These are phyloP conservation scores for Spongospora subterranea DNA, from an alignment of 208 protist genomes.

Conservation along the genomic window DNA sequence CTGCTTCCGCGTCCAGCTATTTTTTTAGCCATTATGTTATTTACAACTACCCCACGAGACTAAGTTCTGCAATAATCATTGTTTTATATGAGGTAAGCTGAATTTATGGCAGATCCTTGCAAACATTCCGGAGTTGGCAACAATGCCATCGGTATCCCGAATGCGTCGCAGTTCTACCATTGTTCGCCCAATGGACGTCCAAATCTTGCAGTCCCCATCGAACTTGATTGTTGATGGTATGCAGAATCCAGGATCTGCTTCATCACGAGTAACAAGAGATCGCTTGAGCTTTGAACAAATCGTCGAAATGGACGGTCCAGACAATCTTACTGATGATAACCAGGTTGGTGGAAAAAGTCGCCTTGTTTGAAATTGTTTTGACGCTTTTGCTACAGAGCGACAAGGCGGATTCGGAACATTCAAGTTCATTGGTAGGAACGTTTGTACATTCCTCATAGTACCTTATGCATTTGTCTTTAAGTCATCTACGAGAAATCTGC, in stretches of 20 bases:
- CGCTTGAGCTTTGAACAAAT: neutral
- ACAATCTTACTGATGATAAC: neutral
- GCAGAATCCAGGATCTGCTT: no score
- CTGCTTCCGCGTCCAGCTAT: neutral
- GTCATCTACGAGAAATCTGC: neutral
- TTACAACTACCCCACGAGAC: no score
- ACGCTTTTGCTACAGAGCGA: no score
- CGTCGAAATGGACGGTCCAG: neutral
- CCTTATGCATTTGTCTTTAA: no score
- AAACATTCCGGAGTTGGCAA: neutral
- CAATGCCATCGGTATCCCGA: neutral
- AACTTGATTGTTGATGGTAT: constrained; percentile 2
- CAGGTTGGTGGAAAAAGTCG: no score
- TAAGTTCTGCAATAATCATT: no score
- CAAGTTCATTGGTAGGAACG: no score
- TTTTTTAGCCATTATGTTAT: no score
- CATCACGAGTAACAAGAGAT: neutral
- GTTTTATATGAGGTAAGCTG: neutral
- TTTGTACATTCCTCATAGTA: no score
- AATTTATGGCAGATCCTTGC: neutral
- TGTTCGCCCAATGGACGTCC: constrained; percentile 10
- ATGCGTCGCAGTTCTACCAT: neutral
- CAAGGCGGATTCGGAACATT: no score
- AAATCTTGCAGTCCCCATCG: neutral
- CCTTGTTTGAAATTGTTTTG: no score